Percentiles rank a stretch among this genome's conserved stretches.
Conservation (phyloP, 2,329 filamentous ascomycete species). For the Pseudogymnoascus verrucosus region DNA sequence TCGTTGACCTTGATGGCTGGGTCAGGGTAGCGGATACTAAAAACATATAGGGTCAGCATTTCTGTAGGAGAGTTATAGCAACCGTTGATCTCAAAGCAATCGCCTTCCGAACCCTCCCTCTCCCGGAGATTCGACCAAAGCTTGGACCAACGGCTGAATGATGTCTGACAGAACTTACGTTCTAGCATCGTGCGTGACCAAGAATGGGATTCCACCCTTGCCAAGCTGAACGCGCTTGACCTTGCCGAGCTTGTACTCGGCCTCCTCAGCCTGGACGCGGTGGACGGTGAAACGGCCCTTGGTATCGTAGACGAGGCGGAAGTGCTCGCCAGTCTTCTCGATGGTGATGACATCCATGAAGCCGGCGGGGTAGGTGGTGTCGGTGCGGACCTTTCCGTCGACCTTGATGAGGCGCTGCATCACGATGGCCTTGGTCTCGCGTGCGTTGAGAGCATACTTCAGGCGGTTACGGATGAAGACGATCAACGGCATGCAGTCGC, state of each 20-base stretch:
- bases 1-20: slow-evolving; percentile 99
- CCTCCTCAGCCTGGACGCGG: slow-evolving; percentile 98
- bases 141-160: slow-evolving; percentile 99
- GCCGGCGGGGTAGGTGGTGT: slow-evolving; percentile 91
- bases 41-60: slow-evolving; percentile 26
- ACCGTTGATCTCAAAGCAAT: slow-evolving; percentile 26
- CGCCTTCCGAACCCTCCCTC: slow-evolving; percentile 9
- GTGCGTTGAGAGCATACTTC: slow-evolving; percentile 99
- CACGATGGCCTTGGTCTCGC: slow-evolving; percentile 94
- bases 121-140: slow-evolving; percentile 60
- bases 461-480: slow-evolving; percentile 95
- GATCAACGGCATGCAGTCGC: slow-evolving; percentile 97
- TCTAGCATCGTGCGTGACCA: slow-evolving; percentile 99
- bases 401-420: slow-evolving; percentile 99
- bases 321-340: slow-evolving; percentile 99
- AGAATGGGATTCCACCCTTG: slow-evolving; percentile 99
- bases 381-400: slow-evolving; percentile 98
- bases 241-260: slow-evolving; percentile 99
- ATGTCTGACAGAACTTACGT: slow-evolving; percentile 98
- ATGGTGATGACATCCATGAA: slow-evolving; percentile 99
- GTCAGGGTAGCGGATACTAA: slow-evolving; percentile 98
- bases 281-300: slow-evolving; percentile 99
- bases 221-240: slow-evolving; percentile 99
- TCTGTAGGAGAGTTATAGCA: slow-evolving; percentile 24
- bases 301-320: slow-evolving; percentile 99